Base-by-base conservation (phyloP, 345 rosid species). In the Zanthoxylum bungeanum region DNA sequence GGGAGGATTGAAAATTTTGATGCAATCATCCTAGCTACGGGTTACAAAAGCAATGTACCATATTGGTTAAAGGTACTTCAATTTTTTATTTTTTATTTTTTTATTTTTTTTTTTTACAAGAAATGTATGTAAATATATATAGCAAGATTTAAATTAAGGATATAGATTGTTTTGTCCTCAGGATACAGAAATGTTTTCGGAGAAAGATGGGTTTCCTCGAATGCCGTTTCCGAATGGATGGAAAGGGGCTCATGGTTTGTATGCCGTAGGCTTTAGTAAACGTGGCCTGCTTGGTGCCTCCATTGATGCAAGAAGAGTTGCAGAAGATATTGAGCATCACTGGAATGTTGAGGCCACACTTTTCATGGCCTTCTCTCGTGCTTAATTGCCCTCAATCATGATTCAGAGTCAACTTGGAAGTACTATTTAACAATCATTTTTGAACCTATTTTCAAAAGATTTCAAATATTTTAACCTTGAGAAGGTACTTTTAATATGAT, bases 261-360 rank as follows among this genome's bases (percentile, higher is more conserved):
- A 89, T 60, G 91, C 97, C 0, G 93, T 87, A 4, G 98, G 98
- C 17, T 93, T 93, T 68, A 80, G 89, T 12, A 86, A 87, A 44
- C 88, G 89, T 50, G 98, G 98, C 21, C 78, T 93, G 68, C 88
- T 89, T 30, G 98, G 98, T 51, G 84, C 84, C n/a, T 80, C 94
- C 34, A 74, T 83, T 57, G 93, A 89, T 73, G 97, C 98, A 1
- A 81, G 71, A 61, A 87, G 63, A 66, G 86, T 91, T 0, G 86
- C 96, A 9, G 81, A 89, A 55, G 96, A 93, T 73, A 83, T 93
- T 47, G 77, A 77, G 59, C 74, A 53, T 56, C 69, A 49, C 28
- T 80, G 83, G 85, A 79, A 78, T 75, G 60, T 78, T 10, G 74
- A 82, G 51, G 80, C 73, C 22, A 61, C 21, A 30, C 70, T 19